These are phyloP conservation scores for Pythium insidiosum DNA, from an alignment of 352 stramenopile species.

Conservation along the genomic window DNA sequence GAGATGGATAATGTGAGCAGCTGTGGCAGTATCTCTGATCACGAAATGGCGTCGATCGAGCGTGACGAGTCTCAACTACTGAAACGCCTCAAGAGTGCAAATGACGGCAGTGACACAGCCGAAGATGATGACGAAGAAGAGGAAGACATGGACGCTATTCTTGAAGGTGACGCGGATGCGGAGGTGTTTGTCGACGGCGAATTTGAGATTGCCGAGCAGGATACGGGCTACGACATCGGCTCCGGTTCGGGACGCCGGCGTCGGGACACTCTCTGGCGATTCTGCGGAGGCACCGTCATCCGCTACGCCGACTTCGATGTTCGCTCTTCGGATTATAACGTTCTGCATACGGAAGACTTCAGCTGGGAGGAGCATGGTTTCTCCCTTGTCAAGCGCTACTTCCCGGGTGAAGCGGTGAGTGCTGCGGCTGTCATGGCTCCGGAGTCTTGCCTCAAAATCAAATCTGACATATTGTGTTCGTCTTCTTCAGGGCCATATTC, in stretches of 20 bases:
- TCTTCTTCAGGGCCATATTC: slow-evolving; percentile 41
- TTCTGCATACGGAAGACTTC: slow-evolving; percentile 85
- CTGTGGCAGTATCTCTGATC: slow-evolving; percentile 35
- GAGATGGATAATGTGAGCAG: slow-evolving; percentile 18
- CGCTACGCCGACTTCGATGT: slow-evolving; percentile 85
- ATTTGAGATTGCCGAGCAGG: slow-evolving; percentile 53
- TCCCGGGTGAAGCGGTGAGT: slow-evolving; percentile 49
- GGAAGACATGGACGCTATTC: slow-evolving; percentile 1
- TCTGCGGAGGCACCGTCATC: slow-evolving; percentile 72
- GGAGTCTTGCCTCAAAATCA: no score
- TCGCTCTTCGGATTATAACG: slow-evolving; percentile 64
- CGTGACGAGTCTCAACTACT: slow-evolving; percentile 63
- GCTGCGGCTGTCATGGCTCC: no score
- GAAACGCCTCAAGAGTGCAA: slow-evolving; percentile 48
- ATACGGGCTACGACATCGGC: slow-evolving; percentile 35
- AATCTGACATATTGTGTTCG: background rate
- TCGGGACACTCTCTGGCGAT: slow-evolving; percentile 72
- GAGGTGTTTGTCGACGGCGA: slow-evolving; percentile 12
- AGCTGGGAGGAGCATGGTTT: slow-evolving; percentile 87
- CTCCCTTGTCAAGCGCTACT: slow-evolving; percentile 80
- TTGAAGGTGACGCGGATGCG: slow-evolving; percentile 4
- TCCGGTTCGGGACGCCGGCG: slow-evolving; percentile 16
- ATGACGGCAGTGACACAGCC: slow-evolving; percentile 54
- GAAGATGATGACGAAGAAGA: slow-evolving; percentile 10
- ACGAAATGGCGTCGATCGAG: slow-evolving; percentile 67